Evolutionary conservation across 2,329 filamentous ascomycete genomes (phyloP).

Genomic region (Colletotrichum sp.): DNA sequence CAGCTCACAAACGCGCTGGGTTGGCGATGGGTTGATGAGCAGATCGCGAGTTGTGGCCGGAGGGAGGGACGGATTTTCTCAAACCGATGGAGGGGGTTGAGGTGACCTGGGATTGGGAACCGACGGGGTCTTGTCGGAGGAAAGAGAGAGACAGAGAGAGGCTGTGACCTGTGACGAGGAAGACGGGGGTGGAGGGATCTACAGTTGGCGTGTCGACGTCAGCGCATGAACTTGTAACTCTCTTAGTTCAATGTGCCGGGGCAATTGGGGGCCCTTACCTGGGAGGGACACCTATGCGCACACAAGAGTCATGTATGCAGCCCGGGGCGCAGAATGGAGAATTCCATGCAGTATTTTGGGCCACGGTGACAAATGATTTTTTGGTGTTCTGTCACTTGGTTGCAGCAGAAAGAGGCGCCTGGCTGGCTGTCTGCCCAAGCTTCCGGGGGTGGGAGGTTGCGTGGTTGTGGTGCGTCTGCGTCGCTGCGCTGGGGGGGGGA

Average conservation of each 20-base stretch:
- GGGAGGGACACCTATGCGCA: slow-evolving; percentile 12
- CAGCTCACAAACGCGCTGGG: neutral
- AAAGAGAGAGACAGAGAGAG: neutral
- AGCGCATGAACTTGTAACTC: slow-evolving; percentile 45
- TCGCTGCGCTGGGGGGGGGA: neutral
- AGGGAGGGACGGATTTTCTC: neutral
- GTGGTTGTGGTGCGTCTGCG: neutral
- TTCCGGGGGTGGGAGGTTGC: neutral
- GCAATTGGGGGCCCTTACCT: slow-evolving; percentile 18
- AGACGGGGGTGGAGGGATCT: slow-evolving; percentile 31
- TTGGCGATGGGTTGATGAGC: neutral
- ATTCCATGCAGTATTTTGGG: neutral
- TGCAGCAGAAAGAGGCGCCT: neutral
- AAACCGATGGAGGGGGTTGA: neutral
- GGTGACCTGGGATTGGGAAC: neutral
- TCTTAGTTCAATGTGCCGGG: slow-evolving; percentile 17
- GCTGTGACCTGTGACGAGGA: slow-evolving; percentile 21
- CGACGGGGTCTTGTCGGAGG: neutral
- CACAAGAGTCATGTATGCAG: slow-evolving; percentile 19
- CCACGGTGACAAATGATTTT: neutral
- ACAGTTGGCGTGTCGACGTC: slow-evolving; percentile 51
- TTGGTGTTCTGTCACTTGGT: neutral
- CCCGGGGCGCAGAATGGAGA: neutral
- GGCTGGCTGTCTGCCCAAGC: neutral
- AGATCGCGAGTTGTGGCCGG: neutral